Base-by-base conservation (phyloP, 768 basidiomycete genomes). In the Pleurotus giganteus region DNA sequence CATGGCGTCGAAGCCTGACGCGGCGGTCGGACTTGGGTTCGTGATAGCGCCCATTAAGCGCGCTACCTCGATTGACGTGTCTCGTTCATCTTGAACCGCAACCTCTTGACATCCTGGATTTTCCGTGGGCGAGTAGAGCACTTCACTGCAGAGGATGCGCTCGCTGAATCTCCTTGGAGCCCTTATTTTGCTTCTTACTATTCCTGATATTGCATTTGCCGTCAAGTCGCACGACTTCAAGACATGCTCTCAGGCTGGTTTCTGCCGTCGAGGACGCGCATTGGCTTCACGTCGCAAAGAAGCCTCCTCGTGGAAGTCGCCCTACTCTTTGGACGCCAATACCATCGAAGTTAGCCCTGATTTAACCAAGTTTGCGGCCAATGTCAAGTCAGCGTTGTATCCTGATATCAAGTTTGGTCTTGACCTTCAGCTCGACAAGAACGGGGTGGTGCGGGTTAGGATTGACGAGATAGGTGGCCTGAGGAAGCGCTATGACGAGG, bases 211-310 rank as follows among this genome's bases (percentile, higher is more conserved):
- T 7, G 19, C 76, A 4, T 61, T 79, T 26, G 83, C 87, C 31
- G 83, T 91, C 71, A 91, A 91, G 73, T 73, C 78, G 17, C 80
- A 88, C 56, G 93, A 98, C 71, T 99, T 95, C 80, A 98, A 97
- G 71, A 92, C 85, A 55, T 98, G 97, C 65, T 78, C 80, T n/a
- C 92, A 98, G 70, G 83, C 93, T 0, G 94, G 91, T 17, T 98
- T 99, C 72, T 98, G 97, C 75, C 83, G 91, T 58, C 69, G 79
- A 57, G 92, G 95, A 47, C 85, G 96, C 44, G 89, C 88, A 0
- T 82, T 99, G 42, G 82, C 93, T 24, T 57, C 69, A 76, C 59
- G 93, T 89, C 91, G 19, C 4, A 74, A 74, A 36, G 82, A 81
- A 51, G 76, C 79, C 6, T 68, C 74, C 11, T 69, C 76, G 3